Conservation (phyloP, 371 early-diverging fungal species). For the Syncephalastrum racemosum region DNA sequence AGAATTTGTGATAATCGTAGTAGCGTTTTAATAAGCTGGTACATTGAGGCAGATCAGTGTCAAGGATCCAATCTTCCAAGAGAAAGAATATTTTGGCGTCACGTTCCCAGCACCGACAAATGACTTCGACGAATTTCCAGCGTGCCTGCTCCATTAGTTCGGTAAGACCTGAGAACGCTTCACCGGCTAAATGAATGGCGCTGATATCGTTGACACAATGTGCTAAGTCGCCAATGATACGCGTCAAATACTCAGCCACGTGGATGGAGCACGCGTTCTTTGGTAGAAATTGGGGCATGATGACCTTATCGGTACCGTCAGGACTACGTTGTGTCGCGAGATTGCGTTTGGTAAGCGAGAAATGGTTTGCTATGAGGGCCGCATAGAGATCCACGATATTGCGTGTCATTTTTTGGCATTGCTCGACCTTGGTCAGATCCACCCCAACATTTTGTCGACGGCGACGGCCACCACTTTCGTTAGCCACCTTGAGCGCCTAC, state of each 20-base stretch:
- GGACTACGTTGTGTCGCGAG: slow-evolving; percentile 26
- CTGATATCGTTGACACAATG: slow-evolving; percentile 63
- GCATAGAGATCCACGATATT: slow-evolving; percentile 70
- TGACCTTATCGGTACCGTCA: slow-evolving; percentile 21
- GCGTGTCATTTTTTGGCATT: slow-evolving; percentile 78
- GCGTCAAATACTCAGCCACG: slow-evolving; percentile 56
- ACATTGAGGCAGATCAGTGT: slow-evolving; percentile 68
- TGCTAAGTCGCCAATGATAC: slow-evolving; percentile 54
- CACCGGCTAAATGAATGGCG: slow-evolving; percentile 53
- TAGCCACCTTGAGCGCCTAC: slow-evolving; percentile 8
- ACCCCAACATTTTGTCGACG: slow-evolving; percentile 52
- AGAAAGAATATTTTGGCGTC: slow-evolving; percentile 79
- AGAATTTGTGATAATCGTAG: slow-evolving; percentile 72
- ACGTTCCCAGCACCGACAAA: slow-evolving; percentile 60
- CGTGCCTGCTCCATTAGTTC: slow-evolving; percentile 55
- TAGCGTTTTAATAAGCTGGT: slow-evolving; percentile 66
- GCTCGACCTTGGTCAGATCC: slow-evolving; percentile 70
- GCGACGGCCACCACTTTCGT: slow-evolving; percentile 23
- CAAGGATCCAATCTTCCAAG: slow-evolving; percentile 87
- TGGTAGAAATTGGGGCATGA: slow-evolving; percentile 44
- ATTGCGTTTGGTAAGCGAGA: slow-evolving; percentile 40
- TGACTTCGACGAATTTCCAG: slow-evolving; percentile 55
- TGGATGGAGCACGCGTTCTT: slow-evolving; percentile 55
- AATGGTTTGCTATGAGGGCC: slow-evolving; percentile 54
- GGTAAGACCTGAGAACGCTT: slow-evolving; percentile 54